Conservation (phyloP, 2,329 filamentous ascomycete genomes). For the Neocucurbitaria cava region DNA sequence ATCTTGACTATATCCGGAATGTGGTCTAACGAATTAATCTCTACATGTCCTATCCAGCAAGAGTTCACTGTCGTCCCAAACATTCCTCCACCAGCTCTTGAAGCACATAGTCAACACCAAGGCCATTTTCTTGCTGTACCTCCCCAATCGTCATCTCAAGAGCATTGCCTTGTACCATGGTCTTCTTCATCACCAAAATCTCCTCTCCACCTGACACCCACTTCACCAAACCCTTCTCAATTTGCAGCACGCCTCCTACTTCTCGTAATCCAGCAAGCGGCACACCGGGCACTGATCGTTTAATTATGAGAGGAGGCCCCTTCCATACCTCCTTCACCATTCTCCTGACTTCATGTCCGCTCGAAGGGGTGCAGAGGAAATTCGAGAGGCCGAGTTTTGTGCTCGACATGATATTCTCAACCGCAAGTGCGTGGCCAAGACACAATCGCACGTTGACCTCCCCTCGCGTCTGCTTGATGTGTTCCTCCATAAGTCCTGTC, state of each 20-base stretch:
- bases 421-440: slow-evolving; percentile 18
- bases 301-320: neutral
- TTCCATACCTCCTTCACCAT: slow-evolving; percentile 19
- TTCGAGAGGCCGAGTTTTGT: slow-evolving; percentile 22
- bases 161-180: neutral
- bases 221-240: neutral
- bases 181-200: slow-evolving; percentile 9
- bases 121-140: neutral
- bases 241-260: neutral
- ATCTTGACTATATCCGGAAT: too few species aligned
- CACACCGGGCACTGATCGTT: neutral
- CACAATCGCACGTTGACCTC: slow-evolving; percentile 20
- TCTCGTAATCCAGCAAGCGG: neutral
- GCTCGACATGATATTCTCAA: slow-evolving; percentile 6
- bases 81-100: neutral
- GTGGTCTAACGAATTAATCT: neutral
- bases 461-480: slow-evolving; percentile 18
- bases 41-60: neutral
- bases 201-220: slow-evolving; percentile 1
- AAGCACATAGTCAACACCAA: neutral
- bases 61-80: neutral
- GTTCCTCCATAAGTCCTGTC: slow-evolving; percentile 18
- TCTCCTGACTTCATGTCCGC: neutral
- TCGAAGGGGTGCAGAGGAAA: slow-evolving; percentile 9
- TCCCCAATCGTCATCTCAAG: neutral